phyloP scores from a whole-genome alignment of 2,329 filamentous ascomycete genomes.

The Paecilomyces dactylethromorphus region DNA sequence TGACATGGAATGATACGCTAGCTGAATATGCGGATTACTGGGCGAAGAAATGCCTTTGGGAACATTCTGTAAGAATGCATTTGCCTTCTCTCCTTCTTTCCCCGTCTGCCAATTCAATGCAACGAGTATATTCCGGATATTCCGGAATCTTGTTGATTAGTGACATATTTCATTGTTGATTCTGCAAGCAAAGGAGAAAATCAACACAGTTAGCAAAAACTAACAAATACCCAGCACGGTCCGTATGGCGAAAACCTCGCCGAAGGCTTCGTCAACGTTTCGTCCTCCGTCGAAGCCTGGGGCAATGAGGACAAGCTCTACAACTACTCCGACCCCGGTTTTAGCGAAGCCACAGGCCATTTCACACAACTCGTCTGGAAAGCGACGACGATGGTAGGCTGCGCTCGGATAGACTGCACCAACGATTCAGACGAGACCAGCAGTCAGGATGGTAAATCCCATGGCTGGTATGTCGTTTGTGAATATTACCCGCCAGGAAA shows the following conservation, averaged over 20 bases:
- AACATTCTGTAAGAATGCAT: conserved; percentile 28
- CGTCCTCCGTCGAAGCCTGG: conserved; percentile 59
- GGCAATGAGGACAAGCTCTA: conserved; percentile 55
- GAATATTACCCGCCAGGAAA: conserved; percentile 66
- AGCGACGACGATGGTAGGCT: conserved; percentile 55
- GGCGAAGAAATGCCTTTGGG: conserved; percentile 37
- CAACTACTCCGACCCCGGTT: conserved; percentile 52
- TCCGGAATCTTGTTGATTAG: conserved; percentile 11
- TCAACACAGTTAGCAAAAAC: background rate
- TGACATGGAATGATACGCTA: conserved; percentile 62
- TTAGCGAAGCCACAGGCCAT: conserved; percentile 57
- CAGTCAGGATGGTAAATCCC: conserved; percentile 11
- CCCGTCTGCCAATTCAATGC: background rate
- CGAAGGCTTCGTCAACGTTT: conserved; percentile 56
- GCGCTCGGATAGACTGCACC: conserved; percentile 39
- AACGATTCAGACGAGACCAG: conserved; percentile 28
- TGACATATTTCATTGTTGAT: no score
- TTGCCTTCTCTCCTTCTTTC: background rate
- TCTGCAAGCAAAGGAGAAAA: no score
- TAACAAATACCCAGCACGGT: conserved; percentile 37
- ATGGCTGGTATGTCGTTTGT: conserved; percentile 58
- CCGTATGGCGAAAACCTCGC: conserved; percentile 71
- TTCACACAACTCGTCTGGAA: conserved; percentile 71
- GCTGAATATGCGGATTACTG: conserved; percentile 50
- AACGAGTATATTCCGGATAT: conserved; percentile 19